These are phyloP conservation scores for Plenodomus biglobosus DNA, from an alignment of 2,329 filamentous ascomycete species.

Conservation along the genomic window DNA sequence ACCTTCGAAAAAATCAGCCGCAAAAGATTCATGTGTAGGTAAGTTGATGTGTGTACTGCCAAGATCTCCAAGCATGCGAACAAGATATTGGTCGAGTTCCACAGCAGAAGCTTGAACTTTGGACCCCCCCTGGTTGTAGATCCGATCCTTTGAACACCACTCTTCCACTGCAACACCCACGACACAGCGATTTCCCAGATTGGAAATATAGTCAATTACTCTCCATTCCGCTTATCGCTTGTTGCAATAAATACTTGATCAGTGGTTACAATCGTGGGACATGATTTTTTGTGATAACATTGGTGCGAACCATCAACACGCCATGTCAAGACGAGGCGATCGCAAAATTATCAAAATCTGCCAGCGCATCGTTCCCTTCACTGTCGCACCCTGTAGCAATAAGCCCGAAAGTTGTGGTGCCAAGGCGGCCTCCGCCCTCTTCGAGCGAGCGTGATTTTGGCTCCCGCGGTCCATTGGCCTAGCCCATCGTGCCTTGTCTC, in stretches of 20 bases:
- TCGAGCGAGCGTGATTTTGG: constrained; percentile 8
- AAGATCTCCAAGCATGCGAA: neutral
- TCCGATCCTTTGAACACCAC: neutral
- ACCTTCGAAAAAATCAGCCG: too few relatives aligned
- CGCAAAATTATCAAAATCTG: neutral
- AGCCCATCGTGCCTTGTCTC: constrained; percentile 11
- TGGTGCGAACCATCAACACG: neutral
- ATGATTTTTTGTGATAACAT: neutral
- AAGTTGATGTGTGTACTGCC: neutral
- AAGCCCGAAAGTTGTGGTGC: constrained; percentile 9
- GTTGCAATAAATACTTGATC: neutral
- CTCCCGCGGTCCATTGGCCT: constrained; percentile 14
- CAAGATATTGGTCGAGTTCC: neutral
- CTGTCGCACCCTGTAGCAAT: neutral
- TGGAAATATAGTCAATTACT: too few relatives aligned
- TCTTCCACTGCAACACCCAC: too few relatives aligned
- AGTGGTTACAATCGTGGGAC: neutral
- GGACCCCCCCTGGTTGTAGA: neutral
- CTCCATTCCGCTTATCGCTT: neutral
- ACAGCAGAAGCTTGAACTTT: neutral
- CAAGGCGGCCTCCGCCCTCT: constrained; percentile 16
- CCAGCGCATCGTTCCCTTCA: neutral
- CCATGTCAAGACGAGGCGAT: neutral
- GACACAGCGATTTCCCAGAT: too few relatives aligned
- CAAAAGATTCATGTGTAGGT: too few relatives aligned